These are phyloP conservation scores for Podospora sp. DNA, from an alignment of 495 filamentous ascomycete species.

Conservation along the genomic window DNA sequence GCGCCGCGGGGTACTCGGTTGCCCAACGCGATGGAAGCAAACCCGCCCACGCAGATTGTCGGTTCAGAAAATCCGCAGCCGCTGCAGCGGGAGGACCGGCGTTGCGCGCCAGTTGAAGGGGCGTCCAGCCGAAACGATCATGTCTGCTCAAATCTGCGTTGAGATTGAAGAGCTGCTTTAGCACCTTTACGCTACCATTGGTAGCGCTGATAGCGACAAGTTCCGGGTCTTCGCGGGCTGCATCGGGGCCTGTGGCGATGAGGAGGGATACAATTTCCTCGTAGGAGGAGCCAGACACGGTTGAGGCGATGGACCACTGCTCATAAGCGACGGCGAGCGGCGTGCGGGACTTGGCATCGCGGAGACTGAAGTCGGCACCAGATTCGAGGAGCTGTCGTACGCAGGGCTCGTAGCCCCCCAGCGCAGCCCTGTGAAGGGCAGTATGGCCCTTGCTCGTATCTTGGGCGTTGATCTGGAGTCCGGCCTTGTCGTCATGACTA, in stretches of 20 bases:
- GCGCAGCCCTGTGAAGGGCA: slow-evolving; percentile 36
- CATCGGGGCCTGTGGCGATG: slow-evolving; percentile 16
- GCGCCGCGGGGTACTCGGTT: slow-evolving; percentile 10
- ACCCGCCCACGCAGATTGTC: slow-evolving; percentile 27
- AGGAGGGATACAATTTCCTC: slow-evolving; percentile 27
- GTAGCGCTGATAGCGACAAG: slow-evolving; percentile 27
- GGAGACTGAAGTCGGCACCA: slow-evolving; percentile 13
- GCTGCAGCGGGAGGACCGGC: slow-evolving; percentile 13
- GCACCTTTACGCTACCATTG: slow-evolving; percentile 26
- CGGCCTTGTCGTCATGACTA: slow-evolving; percentile 7
- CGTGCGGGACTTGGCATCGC: slow-evolving; percentile 16
- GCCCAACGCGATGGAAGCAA: slow-evolving; percentile 29
- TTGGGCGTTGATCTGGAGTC: slow-evolving; percentile 20
- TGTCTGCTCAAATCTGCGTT: slow-evolving; percentile 24
- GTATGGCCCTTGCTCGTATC: slow-evolving; percentile 30
- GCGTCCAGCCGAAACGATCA: slow-evolving; percentile 34
- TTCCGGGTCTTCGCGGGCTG: slow-evolving; percentile 24
- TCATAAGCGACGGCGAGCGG: slow-evolving; percentile 29
- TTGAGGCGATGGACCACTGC: slow-evolving; percentile 25
- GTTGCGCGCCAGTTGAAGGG: slow-evolving; percentile 27
- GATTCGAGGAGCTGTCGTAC: slow-evolving; percentile 25
- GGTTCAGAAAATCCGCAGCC: slow-evolving; percentile 26
- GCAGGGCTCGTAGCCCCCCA: slow-evolving; percentile 24
- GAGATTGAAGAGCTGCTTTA: slow-evolving; percentile 22
- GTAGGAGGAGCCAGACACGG: slow-evolving; percentile 13